Evolutionary conservation across 2,329 filamentous ascomycete genomes (phyloP).

Genomic region (Alternaria hordeiaustralica): DNA sequence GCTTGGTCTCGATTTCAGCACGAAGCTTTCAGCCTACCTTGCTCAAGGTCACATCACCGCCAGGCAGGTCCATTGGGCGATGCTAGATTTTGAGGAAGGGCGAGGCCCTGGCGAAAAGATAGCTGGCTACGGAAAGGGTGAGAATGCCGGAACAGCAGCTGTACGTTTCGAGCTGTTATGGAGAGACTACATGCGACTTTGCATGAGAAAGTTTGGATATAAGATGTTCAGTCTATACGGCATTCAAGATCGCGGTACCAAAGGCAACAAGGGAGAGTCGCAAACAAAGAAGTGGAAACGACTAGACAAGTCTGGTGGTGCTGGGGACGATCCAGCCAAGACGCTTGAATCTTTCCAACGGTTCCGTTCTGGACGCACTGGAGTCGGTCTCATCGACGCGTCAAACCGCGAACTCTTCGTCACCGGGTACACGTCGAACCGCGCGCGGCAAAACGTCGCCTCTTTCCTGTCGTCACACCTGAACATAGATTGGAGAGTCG

Average conservation of each 20-base stretch:
- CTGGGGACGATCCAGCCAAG: conserved; percentile 54
- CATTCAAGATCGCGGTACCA: conserved; percentile 56
- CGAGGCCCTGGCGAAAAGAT: conserved; percentile 33
- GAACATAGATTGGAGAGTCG: conserved; percentile 78
- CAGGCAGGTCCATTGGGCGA: conserved; percentile 73
- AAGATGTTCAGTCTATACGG: conserved; percentile 71
- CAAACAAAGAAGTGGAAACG: conserved; percentile 46
- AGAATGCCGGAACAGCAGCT: conserved; percentile 73
- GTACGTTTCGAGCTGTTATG: conserved; percentile 76
- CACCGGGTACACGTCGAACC: conserved; percentile 80
- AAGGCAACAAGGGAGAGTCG: conserved; percentile 44
- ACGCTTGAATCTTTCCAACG: conserved; percentile 58
- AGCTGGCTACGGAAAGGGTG: conserved; percentile 69
- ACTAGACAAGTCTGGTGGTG: conserved; percentile 27
- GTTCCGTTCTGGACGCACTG: conserved; percentile 72
- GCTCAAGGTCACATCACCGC: conserved; percentile 75
- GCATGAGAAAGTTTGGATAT: conserved; percentile 70
- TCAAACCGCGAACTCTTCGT: conserved; percentile 75
- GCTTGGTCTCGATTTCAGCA: conserved; percentile 73
- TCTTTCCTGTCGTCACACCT: conserved; percentile 76
- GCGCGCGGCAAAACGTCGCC: conserved; percentile 77
- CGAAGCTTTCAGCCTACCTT: conserved; percentile 76
- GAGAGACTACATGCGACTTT: conserved; percentile 83
- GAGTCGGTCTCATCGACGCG: conserved; percentile 79
- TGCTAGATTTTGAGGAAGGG: conserved; percentile 74